phyloP scores from a whole-genome alignment of 352 stramenopile species.

The Phytophthora citricola region DNA sequence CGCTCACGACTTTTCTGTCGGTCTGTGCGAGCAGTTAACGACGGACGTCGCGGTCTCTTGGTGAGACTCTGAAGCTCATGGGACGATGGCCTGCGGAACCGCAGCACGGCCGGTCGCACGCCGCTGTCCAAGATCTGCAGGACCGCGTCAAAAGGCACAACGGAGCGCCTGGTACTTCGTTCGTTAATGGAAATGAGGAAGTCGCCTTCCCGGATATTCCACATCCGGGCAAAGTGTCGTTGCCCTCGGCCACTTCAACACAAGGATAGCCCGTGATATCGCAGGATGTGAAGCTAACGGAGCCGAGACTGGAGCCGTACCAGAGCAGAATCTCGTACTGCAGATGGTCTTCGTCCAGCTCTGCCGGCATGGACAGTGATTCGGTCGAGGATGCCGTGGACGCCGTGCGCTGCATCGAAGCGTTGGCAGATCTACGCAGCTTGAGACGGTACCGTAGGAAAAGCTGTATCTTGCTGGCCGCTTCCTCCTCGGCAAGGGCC shows the following conservation, averaged over 20 bases:
- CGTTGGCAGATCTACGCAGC: conserved; percentile 23
- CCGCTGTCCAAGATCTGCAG: conserved; percentile 67
- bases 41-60: conserved; percentile 20
- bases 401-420: conserved; percentile 32
- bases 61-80: conserved; percentile 52
- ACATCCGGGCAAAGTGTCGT: conserved; percentile 71
- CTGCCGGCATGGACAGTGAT: conserved; percentile 31
- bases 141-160: conserved; percentile 53
- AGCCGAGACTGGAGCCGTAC: conserved; percentile 62
- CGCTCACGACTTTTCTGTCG: conserved; percentile 54
- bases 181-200: conserved; percentile 71
- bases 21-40: conserved; percentile 17
- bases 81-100: conserved; percentile 57
- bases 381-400: conserved; percentile 37
- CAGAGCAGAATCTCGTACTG: conserved; percentile 71
- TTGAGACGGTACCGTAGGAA: conserved; percentile 43
- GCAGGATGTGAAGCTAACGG: conserved; percentile 51
- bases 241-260: conserved; percentile 60
- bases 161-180: conserved; percentile 42
- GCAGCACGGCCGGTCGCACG: conserved; percentile 65
- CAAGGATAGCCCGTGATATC: conserved; percentile 59
- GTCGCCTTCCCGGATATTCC: conserved; percentile 65
- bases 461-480: conserved; percentile 44
- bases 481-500: conserved; percentile 36
- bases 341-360: conserved; percentile 49